Percentiles rank a stretch among this genome's conserved stretches.
Conservation (phyloP, 352 stramenopile genomes). For the Elongisporangium senticosum region DNA sequence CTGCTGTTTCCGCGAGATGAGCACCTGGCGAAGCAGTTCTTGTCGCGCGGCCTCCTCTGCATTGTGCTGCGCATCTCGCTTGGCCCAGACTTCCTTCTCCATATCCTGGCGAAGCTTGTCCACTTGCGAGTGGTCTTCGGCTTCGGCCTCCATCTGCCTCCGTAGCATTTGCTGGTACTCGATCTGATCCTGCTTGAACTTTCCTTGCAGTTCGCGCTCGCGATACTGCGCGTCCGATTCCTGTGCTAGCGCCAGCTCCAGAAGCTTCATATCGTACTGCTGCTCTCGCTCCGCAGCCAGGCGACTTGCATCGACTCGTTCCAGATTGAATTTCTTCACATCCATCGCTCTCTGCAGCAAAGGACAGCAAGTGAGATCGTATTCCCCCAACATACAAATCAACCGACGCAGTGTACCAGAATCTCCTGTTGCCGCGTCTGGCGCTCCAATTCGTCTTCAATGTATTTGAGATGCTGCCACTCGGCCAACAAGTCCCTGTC, state of each 20-base stretch:
- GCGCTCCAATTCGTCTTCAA: constrained; percentile 58
- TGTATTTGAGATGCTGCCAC: constrained; percentile 50
- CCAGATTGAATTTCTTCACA: constrained; percentile 70
- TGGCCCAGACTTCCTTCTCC: constrained; percentile 73
- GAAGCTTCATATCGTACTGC: constrained; percentile 54
- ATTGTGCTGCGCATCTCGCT: constrained; percentile 64
- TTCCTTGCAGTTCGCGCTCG: constrained; percentile 57
- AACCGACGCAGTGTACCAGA: constrained; percentile 12
- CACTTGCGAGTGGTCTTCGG: constrained; percentile 55
- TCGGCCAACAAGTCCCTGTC: constrained; percentile 51
- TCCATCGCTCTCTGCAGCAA: constrained; percentile 43
- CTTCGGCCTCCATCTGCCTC: constrained; percentile 68
- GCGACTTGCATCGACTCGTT: constrained; percentile 47
- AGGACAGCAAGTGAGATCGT: not conserved
- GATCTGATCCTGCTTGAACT: constrained; percentile 64
- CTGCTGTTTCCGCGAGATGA: constrained; percentile 50
- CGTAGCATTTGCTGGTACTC: constrained; percentile 72
- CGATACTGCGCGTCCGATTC: constrained; percentile 52
- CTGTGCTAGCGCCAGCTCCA: constrained; percentile 51
- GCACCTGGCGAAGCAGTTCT: constrained; percentile 65
- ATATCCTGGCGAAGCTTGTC: constrained; percentile 78
- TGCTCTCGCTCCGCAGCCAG: constrained; percentile 42
- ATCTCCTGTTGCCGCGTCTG: constrained; percentile 53
- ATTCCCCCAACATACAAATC: not conserved
- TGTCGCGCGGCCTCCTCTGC: constrained; percentile 67